These are phyloP conservation scores for Morella rubra DNA, from an alignment of 306 rosid species.

Conservation along the genomic window DNA sequence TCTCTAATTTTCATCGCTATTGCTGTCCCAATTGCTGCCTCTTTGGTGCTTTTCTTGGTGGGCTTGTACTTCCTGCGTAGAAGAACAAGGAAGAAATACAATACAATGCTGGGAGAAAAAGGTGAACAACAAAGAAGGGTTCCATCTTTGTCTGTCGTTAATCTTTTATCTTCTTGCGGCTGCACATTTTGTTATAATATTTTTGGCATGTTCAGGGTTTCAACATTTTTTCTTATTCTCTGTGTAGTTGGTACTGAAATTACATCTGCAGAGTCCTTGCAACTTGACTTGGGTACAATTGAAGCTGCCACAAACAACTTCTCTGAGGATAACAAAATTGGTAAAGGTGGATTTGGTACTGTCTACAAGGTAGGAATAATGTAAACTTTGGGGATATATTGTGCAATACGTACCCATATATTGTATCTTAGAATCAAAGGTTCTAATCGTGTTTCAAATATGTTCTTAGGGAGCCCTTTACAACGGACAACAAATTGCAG, in stretches of 20 bases:
- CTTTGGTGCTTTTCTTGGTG: slow-evolving; percentile 19
- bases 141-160: slow-evolving; percentile 1
- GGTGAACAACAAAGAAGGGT: slow-evolving; percentile 22
- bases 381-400: too few species aligned
- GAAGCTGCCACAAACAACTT: slow-evolving; percentile 48
- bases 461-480: slow-evolving; percentile 51
- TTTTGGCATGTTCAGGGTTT: slow-evolving; percentile 6
- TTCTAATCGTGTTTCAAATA: background rate
- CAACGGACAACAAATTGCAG: slow-evolving; percentile 61
- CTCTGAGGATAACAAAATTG: slow-evolving; percentile 39
- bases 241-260: slow-evolving; percentile 30
- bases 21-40: slow-evolving; percentile 34
- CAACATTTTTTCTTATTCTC: background rate
- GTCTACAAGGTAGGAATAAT: slow-evolving; percentile 44
- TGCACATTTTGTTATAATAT: background rate
- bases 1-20: slow-evolving; percentile 29
- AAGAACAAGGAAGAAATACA: slow-evolving; percentile 31
- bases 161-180: background rate
- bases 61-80: slow-evolving; percentile 40
- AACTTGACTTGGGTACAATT: slow-evolving; percentile 37
- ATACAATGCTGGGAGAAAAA: slow-evolving; percentile 18
- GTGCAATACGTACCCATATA: background rate
- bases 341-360: slow-evolving; percentile 61
- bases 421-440: background rate
- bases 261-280: slow-evolving; percentile 37